A percentile compares a stretch with the other conserved stretches of the same genome.
These are phyloP conservation scores for Cerioporus squamosus DNA, from an alignment of 1,284 basidiomycete species.

Conservation along the genomic window DNA sequence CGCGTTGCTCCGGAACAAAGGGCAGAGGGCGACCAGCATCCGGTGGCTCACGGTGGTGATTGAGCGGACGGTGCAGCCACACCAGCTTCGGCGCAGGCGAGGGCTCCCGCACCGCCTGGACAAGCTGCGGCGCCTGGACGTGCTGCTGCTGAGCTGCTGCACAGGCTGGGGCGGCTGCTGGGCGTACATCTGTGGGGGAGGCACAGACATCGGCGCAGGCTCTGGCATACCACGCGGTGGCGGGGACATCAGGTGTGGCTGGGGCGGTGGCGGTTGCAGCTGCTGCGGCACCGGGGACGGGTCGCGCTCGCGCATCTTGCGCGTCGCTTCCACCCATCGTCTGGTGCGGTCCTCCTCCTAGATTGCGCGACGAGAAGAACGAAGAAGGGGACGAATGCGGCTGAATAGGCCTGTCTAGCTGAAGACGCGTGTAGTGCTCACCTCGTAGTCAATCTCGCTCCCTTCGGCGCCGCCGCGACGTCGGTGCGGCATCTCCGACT, in stretches of 20 bases:
- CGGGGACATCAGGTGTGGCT: neutral
- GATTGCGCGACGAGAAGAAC: neutral
- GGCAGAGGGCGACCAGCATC: conserved; percentile 6
- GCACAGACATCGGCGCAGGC: neutral
- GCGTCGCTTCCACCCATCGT: conserved; percentile 34
- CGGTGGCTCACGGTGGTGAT: conserved; percentile 17
- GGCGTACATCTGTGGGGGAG: neutral
- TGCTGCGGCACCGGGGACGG: conserved; percentile 12
- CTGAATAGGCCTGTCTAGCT: neutral
- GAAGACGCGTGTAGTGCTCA: conserved; percentile 6
- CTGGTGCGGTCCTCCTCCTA: conserved; percentile 32
- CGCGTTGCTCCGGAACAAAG: conserved; percentile 16
- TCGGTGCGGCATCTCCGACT: conserved; percentile 43
- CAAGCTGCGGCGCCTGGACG: conserved; percentile 19
- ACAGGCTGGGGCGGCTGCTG: neutral
- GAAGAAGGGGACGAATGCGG: no score
- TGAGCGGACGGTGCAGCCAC: conserved; percentile 33
- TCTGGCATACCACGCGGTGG: neutral
- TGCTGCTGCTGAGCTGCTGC: neutral
- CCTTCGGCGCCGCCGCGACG: conserved; percentile 13
- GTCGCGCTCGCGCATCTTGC: conserved; percentile 25
- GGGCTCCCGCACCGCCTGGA: conserved; percentile 18
- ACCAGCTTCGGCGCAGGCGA: conserved; percentile 30
- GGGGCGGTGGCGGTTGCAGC: conserved; percentile 3
- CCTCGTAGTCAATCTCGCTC: conserved; percentile 33